Base-by-base conservation (phyloP, 495 filamentous ascomycete genomes). In the Xylaria cubensis region DNA sequence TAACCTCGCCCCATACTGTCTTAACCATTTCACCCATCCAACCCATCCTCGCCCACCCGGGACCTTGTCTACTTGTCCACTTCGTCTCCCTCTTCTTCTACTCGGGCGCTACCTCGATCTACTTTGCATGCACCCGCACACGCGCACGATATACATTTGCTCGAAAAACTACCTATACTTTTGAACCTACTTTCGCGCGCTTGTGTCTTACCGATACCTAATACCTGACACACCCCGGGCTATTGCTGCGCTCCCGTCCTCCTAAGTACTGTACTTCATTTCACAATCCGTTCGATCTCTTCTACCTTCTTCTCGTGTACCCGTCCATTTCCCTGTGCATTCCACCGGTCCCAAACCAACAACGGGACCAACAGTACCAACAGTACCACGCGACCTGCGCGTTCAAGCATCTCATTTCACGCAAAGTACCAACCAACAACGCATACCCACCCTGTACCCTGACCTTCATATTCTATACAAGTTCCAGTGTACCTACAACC, bases 21-120 rank as follows among this genome's bases (percentile, higher is more conserved):
- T 71, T 64, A 64, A 50, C 58, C 63, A 66, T 63, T 63, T 67
- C 63, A 42, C 41, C 44, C 62, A 46, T 55, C 69, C 63, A 42
- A 42, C 41, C 44, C 62, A 36, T 55, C 69, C 50, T 66, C 70
- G 39, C 63, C 70, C 69, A 51, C 53, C 63, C 41, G 41, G 56
- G 53, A 59, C 70, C 70, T 72, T 50, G 70, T 72, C 70, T 66
- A 67, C 70, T 67, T 72, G 70, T 72, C 70, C 70, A 67, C 70
- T 66, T 67, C 70, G 70, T 72, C 70, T 72, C 70, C 51, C 63
- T 50, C 53, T 42, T 67, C 6, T 67, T 72, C 50, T 66, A 61
- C 63, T 67, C 62, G 63, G 63, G 62, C 46, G 70, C 62, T 72
- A 72, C 70, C 70, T 72, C 70, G 70, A 72, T 72, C 70, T 72